phyloP scores from a whole-genome alignment of 208 protist genomes.

The Vickermania ingenoplastis region DNA sequence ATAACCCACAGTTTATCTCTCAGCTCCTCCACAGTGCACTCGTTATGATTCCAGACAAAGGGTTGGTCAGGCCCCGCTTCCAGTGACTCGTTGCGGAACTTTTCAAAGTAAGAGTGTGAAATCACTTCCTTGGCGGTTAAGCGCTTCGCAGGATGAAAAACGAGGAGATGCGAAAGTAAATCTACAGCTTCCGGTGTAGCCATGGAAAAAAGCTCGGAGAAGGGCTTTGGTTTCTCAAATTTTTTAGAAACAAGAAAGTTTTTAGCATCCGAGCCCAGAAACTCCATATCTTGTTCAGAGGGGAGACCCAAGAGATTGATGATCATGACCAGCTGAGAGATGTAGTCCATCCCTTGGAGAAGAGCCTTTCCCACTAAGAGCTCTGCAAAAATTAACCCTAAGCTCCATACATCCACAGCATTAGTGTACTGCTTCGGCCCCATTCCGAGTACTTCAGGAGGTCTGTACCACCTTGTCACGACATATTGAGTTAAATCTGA shows the following conservation, averaged over 20 bases:
- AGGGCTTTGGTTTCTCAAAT: constrained; percentile 30
- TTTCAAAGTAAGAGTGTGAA: constrained; percentile 89
- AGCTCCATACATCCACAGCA: constrained; percentile 95
- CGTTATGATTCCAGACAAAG: constrained; percentile 70
- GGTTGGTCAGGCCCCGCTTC: constrained; percentile 61
- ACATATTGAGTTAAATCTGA: constrained; percentile 94
- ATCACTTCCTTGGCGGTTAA: constrained; percentile 91
- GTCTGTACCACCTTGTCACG: constrained; percentile 98
- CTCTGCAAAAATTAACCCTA: constrained; percentile 98
- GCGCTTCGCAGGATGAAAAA: constrained; percentile 95
- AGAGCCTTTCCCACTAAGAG: constrained; percentile 96
- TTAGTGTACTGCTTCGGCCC: constrained; percentile 90
- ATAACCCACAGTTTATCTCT: constrained; percentile 70
- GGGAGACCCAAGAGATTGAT: constrained; percentile 75
- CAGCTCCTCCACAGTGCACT: constrained; percentile 55
- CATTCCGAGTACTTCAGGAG: constrained; percentile 97
- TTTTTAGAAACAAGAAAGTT: constrained; percentile 41
- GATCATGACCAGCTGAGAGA: constrained; percentile 78
- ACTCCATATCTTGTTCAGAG: constrained; percentile 67
- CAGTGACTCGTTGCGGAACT: constrained; percentile 75
- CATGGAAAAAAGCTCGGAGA: constrained; percentile 86
- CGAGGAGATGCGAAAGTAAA: constrained; percentile 89
- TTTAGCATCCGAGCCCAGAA: constrained; percentile 72
- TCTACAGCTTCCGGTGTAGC: constrained; percentile 90
- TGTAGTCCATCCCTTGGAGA: constrained; percentile 86